phyloP scores from a whole-genome alignment of 345 rosid species.

The Linum lewisii region DNA sequence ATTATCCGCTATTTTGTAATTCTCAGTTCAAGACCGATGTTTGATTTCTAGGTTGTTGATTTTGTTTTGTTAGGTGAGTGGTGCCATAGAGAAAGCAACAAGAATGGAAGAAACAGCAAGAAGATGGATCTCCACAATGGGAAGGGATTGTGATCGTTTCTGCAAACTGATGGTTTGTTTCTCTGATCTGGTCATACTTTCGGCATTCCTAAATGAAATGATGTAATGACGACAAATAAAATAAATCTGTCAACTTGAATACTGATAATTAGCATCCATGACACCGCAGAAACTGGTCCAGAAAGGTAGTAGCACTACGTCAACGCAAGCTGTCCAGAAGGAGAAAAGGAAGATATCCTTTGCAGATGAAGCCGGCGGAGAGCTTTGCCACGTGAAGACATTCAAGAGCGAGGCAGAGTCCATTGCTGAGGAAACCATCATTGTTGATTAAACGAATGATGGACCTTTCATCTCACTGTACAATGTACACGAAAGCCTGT shows the following conservation, averaged over 20 bases:
- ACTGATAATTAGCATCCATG: slow-evolving; percentile 11
- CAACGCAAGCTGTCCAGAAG: slow-evolving; percentile 24
- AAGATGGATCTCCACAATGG: slow-evolving; percentile 56
- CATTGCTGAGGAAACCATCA: slow-evolving; percentile 6
- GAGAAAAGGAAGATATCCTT: slow-evolving; percentile 60
- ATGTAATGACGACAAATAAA: too few relatives aligned
- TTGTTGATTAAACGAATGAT: background rate
- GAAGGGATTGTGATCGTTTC: slow-evolving; percentile 69
- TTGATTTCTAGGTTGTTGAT: background rate
- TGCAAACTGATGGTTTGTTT: slow-evolving; percentile 78
- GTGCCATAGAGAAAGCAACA: slow-evolving; percentile 40
- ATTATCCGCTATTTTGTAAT: background rate
- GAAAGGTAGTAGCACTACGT: slow-evolving; percentile 19
- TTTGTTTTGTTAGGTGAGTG: slow-evolving; percentile 32
- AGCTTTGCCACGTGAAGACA: slow-evolving; percentile 67
- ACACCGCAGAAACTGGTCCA: slow-evolving; percentile 39
- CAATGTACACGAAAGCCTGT: too few relatives aligned
- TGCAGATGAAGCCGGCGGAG: slow-evolving; percentile 86
- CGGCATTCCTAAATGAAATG: background rate
- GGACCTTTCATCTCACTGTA: too few relatives aligned
- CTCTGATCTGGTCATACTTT: slow-evolving; percentile 1
- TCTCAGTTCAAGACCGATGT: background rate
- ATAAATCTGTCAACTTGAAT: background rate
- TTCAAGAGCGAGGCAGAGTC: slow-evolving; percentile 30
- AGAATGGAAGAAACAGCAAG: slow-evolving; percentile 53